Percentiles rank a stretch among this genome's conserved stretches.
phyloP scores from a whole-genome alignment of 2,329 filamentous ascomycete species.

The Leptodontidium sp. region DNA sequence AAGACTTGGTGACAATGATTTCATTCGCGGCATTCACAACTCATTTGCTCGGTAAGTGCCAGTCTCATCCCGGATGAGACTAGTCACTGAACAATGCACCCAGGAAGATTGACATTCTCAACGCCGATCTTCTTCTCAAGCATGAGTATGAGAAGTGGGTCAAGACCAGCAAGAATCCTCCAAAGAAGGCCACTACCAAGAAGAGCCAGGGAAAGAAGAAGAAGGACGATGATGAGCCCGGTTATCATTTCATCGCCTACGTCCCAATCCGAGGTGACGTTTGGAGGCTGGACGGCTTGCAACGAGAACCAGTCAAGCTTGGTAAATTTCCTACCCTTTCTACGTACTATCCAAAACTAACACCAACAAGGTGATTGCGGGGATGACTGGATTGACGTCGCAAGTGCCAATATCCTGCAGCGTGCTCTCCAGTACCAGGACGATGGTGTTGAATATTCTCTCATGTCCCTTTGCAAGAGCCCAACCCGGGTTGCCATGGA shows the following conservation, averaged over 20 bases:
- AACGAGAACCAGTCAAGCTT: conserved; percentile 72
- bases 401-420: conserved; percentile 68
- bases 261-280: conserved; percentile 77
- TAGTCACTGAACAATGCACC: conserved; percentile 6
- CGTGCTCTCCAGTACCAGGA: conserved; percentile 74
- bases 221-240: conserved; percentile 63
- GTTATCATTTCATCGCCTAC: conserved; percentile 90
- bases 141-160: conserved; percentile 54
- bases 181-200: conserved; percentile 23
- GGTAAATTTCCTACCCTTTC: conserved; percentile 50
- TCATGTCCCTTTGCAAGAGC: conserved; percentile 77
- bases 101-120: conserved; percentile 78
- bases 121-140: conserved; percentile 71
- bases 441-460: conserved; percentile 75
- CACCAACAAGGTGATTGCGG: conserved; percentile 39
- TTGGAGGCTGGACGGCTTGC: conserved; percentile 90
- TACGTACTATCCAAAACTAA: conserved; percentile 22
- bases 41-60: conserved; percentile 74
- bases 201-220: conserved; percentile 46
- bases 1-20: conserved; percentile 75
- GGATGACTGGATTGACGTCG: conserved; percentile 72
- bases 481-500: conserved; percentile 54
- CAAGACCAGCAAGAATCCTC: conserved; percentile 49
- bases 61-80: neutral
- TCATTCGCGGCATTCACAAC: conserved; percentile 86